Evolutionary conservation across 1,139 yeast genomes (phyloP).

Genomic region (Pichia kudriavzevii): DNA sequence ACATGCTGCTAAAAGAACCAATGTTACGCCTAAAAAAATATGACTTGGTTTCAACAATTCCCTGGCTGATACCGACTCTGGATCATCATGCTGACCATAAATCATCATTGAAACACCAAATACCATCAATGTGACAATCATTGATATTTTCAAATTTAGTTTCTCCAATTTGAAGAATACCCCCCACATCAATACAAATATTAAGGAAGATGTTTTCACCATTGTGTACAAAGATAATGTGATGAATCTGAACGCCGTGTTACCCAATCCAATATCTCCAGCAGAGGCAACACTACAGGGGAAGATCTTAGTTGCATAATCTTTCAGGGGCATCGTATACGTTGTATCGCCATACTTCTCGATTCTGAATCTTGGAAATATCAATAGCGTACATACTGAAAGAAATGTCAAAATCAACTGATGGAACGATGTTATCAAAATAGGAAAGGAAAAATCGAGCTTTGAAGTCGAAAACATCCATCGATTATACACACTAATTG

Average conservation of each 20-base stretch:
- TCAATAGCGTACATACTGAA: conserved; percentile 37
- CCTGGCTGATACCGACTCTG: background rate
- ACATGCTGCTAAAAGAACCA: conserved; percentile 72
- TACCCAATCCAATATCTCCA: conserved; percentile 91
- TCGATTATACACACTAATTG: conserved; percentile 85
- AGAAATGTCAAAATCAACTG: conserved; percentile 60
- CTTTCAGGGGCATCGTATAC: conserved; percentile 18
- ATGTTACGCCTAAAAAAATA: conserved; percentile 48
- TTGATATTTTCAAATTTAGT: conserved; percentile 55
- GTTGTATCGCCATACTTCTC: conserved; percentile 5
- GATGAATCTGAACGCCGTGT: conserved; percentile 70
- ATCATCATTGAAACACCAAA: conserved; percentile 86
- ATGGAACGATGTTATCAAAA: conserved; percentile 76
- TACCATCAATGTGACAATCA: conserved; percentile 72
- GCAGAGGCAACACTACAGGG: conserved; percentile 89
- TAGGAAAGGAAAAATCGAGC: conserved; percentile 72
- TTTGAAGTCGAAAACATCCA: conserved; percentile 91
- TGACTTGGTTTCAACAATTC: conserved; percentile 7
- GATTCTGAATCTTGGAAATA: conserved; percentile 40
- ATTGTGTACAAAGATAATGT: conserved; percentile 83
- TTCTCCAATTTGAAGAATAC: conserved; percentile 69
- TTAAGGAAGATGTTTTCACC: conserved; percentile 82
- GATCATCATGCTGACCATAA: conserved; percentile 28
- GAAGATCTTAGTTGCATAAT: conserved; percentile 48
- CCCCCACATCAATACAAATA: conserved; percentile 84